A percentile compares a stretch with the other conserved stretches of the same genome.
Evolutionary conservation across 2,329 filamentous ascomycete genomes (phyloP).

Genomic region (Cryphonectria radicalis): DNA sequence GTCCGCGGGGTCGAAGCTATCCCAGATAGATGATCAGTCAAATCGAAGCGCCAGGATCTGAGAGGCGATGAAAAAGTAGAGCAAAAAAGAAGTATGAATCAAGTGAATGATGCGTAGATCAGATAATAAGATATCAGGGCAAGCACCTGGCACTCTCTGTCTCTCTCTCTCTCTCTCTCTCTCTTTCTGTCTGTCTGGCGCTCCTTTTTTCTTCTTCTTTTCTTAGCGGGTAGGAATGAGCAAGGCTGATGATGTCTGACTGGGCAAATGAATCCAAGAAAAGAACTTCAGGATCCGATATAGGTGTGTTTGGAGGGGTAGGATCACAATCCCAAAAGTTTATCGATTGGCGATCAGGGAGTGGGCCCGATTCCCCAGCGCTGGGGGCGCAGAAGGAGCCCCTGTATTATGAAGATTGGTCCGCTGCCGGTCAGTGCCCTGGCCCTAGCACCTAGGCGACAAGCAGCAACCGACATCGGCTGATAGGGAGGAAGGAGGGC

Average conservation of each 20-base stretch:
- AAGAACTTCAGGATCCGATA: conserved; percentile 12
- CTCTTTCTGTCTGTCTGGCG: not conserved
- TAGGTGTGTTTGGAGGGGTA: not conserved
- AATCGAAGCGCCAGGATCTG: not conserved
- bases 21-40: conserved; percentile 18
- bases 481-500: not conserved
- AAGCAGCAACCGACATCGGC: conserved; percentile 14
- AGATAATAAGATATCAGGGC: not conserved
- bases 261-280: not conserved
- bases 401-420: not conserved
- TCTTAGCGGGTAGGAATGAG: not conserved
- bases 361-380: not conserved
- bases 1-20: conserved; percentile 24
- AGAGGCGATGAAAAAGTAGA: not conserved
- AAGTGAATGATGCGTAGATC: conserved; percentile 1
- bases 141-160: not conserved
- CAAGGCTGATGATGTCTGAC: not conserved
- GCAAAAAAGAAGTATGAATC: not conserved
- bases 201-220: conserved; percentile 1
- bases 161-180: not conserved
- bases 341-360: conserved; percentile 7
- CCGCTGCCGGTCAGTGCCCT: not conserved
- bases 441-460: not conserved
- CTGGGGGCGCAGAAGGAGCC: not conserved
- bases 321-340: not conserved